Base-by-base conservation (phyloP, 331 rosid genomes). In the Prunus yedoensis region DNA sequence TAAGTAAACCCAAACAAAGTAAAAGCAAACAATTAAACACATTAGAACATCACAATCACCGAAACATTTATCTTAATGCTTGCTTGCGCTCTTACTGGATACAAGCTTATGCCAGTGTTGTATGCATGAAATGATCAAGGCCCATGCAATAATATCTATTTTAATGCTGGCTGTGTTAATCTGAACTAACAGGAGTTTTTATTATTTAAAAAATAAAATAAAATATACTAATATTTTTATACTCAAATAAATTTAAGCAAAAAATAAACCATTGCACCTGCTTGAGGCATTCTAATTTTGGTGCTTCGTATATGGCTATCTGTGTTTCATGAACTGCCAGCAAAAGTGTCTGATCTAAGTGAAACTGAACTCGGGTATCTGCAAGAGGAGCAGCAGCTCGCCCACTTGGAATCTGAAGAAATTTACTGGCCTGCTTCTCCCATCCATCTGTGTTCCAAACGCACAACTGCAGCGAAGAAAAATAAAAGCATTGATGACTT, bases 371-470 rank as follows among this genome's bases (percentile, higher is more conserved):
- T 10, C 96, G 87, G 53, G 99, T 95, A 68, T 95, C 99, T 9
- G 90, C 94, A 52, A 83, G 87, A 80, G 97, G 94, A 73, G 92
- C 90, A 11, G 81, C 78, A 52, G 93, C 79, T 56, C 96, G 93
- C 58, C 97, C 96, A 75, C 13, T 80, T 16, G 92, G 97, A 79
- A 91, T 79, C 81, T 85, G 94, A 79, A 95, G 83, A 86, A 83
- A 83, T 66, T 89, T 95, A 77, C 84, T 88, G 41, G 90, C 78
- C 83, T 89, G 97, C 88, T 78, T 90, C 77, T 92, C 99, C 99
- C 99, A 95, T 79, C 91, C 97, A 82, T 95, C 97, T 1, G 93
- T 89, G 89, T 84, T 91, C 99, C 99, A 95, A 80, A 95, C 93
- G 67, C 99, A 92, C 78, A 95, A 77, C 99, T 95, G 91, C 77